A percentile compares a stretch with the other conserved stretches of the same genome.
Conservation (phyloP, 306 rosid genomes). For the Pterocarpus macrocarpus region DNA sequence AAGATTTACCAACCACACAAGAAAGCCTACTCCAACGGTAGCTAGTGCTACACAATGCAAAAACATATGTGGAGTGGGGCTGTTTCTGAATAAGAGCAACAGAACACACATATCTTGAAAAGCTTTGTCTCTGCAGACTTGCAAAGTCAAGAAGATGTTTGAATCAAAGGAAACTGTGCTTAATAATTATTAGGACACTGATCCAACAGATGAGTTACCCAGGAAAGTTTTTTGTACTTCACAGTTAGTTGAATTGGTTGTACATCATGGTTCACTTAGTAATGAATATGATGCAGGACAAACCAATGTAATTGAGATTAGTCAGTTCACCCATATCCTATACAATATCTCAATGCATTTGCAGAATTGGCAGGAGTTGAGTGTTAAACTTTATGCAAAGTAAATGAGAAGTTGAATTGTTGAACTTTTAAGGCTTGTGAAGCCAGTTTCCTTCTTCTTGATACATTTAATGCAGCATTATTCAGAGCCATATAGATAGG, state of each 20-base stretch:
- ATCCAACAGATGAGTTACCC: not conserved
- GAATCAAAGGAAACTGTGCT: constrained; percentile 19
- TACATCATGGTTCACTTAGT: not conserved
- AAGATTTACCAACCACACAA: constrained; percentile 10
- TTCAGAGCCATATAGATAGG: constrained; percentile 6
- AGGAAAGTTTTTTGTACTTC: not conserved
- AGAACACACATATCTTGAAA: not conserved
- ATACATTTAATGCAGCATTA: not conserved
- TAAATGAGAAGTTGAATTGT: not conserved
- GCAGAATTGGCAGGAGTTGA: constrained; percentile 4
- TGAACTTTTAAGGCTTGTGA: constrained; percentile 20
- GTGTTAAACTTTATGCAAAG: constrained; percentile 6
- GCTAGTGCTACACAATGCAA: constrained; percentile 6
- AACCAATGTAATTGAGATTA: not conserved
- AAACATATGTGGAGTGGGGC: not conserved
- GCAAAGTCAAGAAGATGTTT: not conserved
- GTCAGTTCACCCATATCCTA: constrained; percentile 24
- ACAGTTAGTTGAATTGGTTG: constrained; percentile 6
- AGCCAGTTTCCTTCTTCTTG: constrained; percentile 12
- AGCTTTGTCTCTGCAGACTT: not conserved
- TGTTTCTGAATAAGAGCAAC: not conserved
- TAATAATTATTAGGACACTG: not conserved
- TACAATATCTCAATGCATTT: not conserved
- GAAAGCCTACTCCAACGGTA: not conserved
- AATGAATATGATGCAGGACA: not conserved